Evolutionary conservation across 768 basidiomycete species (phyloP).

Genomic region (Naganishia vaughanmartiniae): DNA sequence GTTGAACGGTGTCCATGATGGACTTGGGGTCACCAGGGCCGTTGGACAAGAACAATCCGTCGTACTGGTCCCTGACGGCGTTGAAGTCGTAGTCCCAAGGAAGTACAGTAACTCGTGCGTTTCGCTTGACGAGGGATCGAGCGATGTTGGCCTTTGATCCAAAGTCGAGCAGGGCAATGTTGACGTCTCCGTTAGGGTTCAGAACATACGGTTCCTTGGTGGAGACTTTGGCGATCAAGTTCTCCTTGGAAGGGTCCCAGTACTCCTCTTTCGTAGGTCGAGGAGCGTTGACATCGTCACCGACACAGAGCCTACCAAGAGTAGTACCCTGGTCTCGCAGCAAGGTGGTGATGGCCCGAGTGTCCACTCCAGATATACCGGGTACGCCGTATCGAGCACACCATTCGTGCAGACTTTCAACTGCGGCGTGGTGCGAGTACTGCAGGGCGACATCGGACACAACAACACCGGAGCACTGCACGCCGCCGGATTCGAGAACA

Average conservation of each 20-base stretch:
- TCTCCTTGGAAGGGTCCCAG: constrained; percentile 88
- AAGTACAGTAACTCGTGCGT: constrained; percentile 86
- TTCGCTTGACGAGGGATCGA: constrained; percentile 84
- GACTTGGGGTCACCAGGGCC: constrained; percentile 92
- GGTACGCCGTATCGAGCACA: constrained; percentile 85
- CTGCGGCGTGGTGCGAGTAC: constrained; percentile 89
- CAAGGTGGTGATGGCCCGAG: constrained; percentile 88
- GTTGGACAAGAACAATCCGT: constrained; percentile 93
- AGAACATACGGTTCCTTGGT: constrained; percentile 78
- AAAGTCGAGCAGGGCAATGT: constrained; percentile 93
- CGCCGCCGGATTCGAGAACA: constrained; percentile 77
- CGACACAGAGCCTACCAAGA: constrained; percentile 82
- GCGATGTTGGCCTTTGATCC: constrained; percentile 97
- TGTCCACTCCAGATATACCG: constrained; percentile 94
- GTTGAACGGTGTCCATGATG: constrained; percentile 77
- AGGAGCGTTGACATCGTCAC: constrained; percentile 64
- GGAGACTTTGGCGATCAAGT: constrained; percentile 89
- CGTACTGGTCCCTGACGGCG: constrained; percentile 78
- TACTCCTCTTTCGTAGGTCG: constrained; percentile 69
- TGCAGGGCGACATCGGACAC: constrained; percentile 93
- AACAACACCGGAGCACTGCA: constrained; percentile 88
- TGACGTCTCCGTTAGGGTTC: constrained; percentile 81
- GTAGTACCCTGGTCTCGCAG: constrained; percentile 97
- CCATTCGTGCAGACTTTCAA: constrained; percentile 90
- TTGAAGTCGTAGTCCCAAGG: constrained; percentile 99